Conservation (phyloP, 2,329 filamentous ascomycete genomes). For the Colletotrichum gloeosporioides region DNA sequence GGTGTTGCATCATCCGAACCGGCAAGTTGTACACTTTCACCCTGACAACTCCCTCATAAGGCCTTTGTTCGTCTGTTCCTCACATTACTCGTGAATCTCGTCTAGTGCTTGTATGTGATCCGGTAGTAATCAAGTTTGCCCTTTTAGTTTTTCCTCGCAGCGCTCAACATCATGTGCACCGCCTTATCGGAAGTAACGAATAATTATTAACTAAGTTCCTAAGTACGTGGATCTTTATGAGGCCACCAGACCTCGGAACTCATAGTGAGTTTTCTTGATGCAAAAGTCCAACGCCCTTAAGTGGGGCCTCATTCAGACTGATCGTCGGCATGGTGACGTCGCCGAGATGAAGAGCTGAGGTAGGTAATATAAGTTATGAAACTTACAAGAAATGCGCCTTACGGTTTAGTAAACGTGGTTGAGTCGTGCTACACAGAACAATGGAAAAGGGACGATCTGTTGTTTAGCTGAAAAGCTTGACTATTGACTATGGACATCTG, state of each 20-base stretch:
- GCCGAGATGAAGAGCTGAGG: not conserved
- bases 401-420: not conserved
- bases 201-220: not conserved
- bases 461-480: not conserved
- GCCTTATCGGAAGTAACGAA: not conserved
- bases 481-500: not conserved
- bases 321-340: not conserved
- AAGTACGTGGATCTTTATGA: not conserved
- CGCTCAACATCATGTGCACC: not conserved
- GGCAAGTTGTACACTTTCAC: not conserved
- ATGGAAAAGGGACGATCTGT: not conserved
- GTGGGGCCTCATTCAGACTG: not conserved
- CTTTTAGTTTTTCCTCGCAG: not conserved
- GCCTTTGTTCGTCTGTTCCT: not conserved
- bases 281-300: not conserved
- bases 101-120: not conserved
- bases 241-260: not conserved
- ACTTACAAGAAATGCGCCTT: not conserved
- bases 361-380: not conserved
- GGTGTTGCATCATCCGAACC: not conserved
- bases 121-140: not conserved
- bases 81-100: not conserved
- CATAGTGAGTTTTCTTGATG: not conserved
- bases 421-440: not conserved
- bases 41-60: not conserved